phyloP scores from a whole-genome alignment of 2,329 filamentous ascomycete species.

The Clonostachys chloroleuca region DNA sequence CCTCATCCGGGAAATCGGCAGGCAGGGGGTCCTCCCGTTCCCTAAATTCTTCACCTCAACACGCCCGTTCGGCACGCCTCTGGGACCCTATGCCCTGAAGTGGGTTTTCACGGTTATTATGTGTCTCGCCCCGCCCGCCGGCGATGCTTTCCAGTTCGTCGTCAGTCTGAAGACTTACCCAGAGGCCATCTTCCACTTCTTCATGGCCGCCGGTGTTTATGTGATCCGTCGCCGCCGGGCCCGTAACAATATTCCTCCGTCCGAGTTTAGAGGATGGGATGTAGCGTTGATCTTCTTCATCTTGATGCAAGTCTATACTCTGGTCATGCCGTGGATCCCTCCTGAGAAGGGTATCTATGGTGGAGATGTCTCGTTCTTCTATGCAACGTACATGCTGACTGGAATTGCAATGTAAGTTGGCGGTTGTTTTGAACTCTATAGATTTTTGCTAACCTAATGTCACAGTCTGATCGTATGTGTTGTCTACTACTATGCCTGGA shows the following conservation, averaged over 20 bases:
- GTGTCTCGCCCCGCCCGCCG: constrained; percentile 55
- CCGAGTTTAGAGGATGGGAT: constrained; percentile 57
- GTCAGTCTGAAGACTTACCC: constrained; percentile 58
- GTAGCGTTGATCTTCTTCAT: constrained; percentile 54
- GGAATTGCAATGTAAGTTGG: constrained; percentile 58
- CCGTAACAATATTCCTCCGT: constrained; percentile 37
- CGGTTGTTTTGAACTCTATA: neutral
- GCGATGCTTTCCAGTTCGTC: constrained; percentile 62
- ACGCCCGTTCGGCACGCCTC: constrained; percentile 57
- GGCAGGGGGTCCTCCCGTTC: constrained; percentile 58
- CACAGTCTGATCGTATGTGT: constrained; percentile 44
- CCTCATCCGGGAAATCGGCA: constrained; percentile 55
- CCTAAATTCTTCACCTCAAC: constrained; percentile 59
- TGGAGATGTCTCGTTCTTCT: constrained; percentile 70
- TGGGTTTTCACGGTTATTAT: constrained; percentile 54
- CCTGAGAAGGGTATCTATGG: constrained; percentile 53
- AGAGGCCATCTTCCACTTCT: constrained; percentile 48
- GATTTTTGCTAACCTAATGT: too few species aligned
- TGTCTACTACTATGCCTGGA: constrained; percentile 56
- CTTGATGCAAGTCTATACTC: constrained; percentile 53
- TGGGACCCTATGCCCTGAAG: constrained; percentile 54
- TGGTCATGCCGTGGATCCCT: constrained; percentile 71
- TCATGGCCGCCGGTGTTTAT: constrained; percentile 52
- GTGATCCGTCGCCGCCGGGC: constrained; percentile 51
- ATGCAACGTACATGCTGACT: constrained; percentile 62